Conservation (phyloP, 2,329 filamentous ascomycete genomes). For the Trichoderma koningiopsis region DNA sequence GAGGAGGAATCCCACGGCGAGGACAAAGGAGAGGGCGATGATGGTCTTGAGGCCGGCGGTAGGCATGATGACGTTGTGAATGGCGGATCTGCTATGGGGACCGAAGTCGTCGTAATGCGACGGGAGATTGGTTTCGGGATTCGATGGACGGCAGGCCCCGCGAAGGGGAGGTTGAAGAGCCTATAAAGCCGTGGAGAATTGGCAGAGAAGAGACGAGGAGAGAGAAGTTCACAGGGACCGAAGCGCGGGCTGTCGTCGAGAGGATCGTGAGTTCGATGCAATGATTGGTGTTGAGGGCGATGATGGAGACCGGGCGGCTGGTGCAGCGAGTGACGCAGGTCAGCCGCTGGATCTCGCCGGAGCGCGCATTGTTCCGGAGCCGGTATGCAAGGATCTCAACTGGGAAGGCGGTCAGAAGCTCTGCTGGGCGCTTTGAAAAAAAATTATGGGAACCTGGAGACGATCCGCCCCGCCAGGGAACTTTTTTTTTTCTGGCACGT, state of each 20-base stretch:
- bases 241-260: constrained; percentile 3
- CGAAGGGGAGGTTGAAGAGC: constrained; percentile 18
- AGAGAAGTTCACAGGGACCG: background rate
- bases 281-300: constrained; percentile 15
- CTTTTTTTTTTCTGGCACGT: constrained; percentile 28
- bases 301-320: constrained; percentile 15
- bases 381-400: constrained; percentile 16
- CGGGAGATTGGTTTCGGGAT: background rate
- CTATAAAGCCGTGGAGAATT: background rate
- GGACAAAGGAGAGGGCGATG: constrained; percentile 97
- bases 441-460: constrained; percentile 30
- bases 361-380: constrained; percentile 27
- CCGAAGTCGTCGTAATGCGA: constrained; percentile 15
- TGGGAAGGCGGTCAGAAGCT: constrained; percentile 32
- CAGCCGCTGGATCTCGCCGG: constrained; percentile 2
- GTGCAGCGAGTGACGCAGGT: constrained; percentile 25
- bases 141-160: constrained; percentile 24
- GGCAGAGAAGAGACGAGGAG: background rate
- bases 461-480: constrained; percentile 28
- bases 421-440: constrained; percentile 15
- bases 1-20: constrained; percentile 97
- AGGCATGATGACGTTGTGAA: constrained; percentile 52
- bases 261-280: constrained; percentile 4
- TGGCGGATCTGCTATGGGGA: background rate
- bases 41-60: constrained; percentile 97